Evolutionary conservation across 805 yeast species (phyloP).

Genomic region (Candida schatavii): DNA sequence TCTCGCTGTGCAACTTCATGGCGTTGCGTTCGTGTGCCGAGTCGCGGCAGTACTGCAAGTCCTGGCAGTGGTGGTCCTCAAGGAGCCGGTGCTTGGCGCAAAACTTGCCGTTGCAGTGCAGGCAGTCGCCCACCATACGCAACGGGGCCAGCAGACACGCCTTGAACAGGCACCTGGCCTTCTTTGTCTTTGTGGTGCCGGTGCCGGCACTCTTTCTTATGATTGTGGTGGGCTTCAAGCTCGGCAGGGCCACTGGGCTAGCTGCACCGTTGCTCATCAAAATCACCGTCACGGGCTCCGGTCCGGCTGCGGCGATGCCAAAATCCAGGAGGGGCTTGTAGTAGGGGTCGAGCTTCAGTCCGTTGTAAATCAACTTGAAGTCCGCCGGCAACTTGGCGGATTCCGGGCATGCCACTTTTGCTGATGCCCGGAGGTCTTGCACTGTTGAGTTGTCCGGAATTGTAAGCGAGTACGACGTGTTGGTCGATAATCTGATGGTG

Average conservation of each 20-base stretch:
- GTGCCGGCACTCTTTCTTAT: conserved; percentile 12
- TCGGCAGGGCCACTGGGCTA: conserved; percentile 13
- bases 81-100: conserved; percentile 84
- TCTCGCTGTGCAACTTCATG: conserved; percentile 75
- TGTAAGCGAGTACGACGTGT: conserved; percentile 43
- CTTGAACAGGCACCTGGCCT: conserved; percentile 49
- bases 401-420: conserved; percentile 41
- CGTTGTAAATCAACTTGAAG: conserved; percentile 40
- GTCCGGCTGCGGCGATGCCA: conserved; percentile 13
- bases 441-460: conserved; percentile 52
- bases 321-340: conserved; percentile 21
- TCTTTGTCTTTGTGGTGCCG: conserved; percentile 31
- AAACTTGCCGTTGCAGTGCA: conserved; percentile 78
- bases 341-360: conserved; percentile 33
- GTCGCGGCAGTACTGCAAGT: conserved; percentile 77
- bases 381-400: conserved; percentile 30
- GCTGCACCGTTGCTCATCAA: conserved; percentile 21
- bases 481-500: conserved; percentile 46
- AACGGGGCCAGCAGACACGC: conserved; percentile 64
- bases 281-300: conserved; percentile 18
- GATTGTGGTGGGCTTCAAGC: conserved; percentile 18
- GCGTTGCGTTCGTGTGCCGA: conserved; percentile 83
- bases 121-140: conserved; percentile 77
- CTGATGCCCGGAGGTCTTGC: conserved; percentile 46
- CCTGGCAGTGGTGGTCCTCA: conserved; percentile 81